phyloP scores from a whole-genome alignment of 2,329 filamentous ascomycete species.

The Tolypocladium pustulatum region DNA sequence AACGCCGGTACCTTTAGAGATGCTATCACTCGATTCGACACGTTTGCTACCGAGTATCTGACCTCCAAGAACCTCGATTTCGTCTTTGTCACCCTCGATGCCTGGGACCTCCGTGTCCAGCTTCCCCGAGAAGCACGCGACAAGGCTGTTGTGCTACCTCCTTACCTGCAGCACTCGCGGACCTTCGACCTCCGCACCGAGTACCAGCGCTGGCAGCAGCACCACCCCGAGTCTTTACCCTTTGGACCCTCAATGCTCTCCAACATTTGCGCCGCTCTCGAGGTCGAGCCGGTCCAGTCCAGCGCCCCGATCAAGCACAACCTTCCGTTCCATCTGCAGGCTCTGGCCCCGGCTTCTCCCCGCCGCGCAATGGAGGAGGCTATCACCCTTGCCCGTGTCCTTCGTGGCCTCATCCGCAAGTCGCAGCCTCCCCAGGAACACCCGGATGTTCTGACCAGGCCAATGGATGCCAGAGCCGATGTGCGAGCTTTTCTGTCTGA shows the following conservation, averaged over 20 bases:
- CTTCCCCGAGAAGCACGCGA: constrained; percentile 94
- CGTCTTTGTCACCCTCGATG: constrained; percentile 95
- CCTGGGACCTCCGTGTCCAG: constrained; percentile 97
- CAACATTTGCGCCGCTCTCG: constrained; percentile 95
- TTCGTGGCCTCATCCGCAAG: constrained; percentile 88
- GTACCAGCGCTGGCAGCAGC: constrained; percentile 97
- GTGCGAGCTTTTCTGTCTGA: constrained; percentile 93
- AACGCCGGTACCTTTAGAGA: constrained; percentile 96
- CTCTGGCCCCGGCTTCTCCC: constrained; percentile 86
- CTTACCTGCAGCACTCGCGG: constrained; percentile 94
- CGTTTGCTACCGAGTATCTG: constrained; percentile 86
- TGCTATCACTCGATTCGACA: constrained; percentile 88
- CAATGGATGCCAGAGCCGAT: constrained; percentile 94
- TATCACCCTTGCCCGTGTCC: constrained; percentile 83
- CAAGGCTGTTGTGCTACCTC: constrained; percentile 92
- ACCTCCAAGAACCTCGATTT: constrained; percentile 89
- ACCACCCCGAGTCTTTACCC: constrained; percentile 93
- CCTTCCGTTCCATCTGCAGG: constrained; percentile 93
- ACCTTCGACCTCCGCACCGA: constrained; percentile 96
- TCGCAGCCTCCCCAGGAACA: constrained; percentile 91
- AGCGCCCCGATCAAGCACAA: constrained; percentile 99
- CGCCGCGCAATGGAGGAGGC: constrained; percentile 97
- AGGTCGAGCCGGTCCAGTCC: constrained; percentile 95
- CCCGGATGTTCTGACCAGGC: constrained; percentile 85
- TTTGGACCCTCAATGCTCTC: constrained; percentile 92